phyloP scores from a whole-genome alignment of 2,329 filamentous ascomycete species.

The Myriosclerotinia scirpicola region DNA sequence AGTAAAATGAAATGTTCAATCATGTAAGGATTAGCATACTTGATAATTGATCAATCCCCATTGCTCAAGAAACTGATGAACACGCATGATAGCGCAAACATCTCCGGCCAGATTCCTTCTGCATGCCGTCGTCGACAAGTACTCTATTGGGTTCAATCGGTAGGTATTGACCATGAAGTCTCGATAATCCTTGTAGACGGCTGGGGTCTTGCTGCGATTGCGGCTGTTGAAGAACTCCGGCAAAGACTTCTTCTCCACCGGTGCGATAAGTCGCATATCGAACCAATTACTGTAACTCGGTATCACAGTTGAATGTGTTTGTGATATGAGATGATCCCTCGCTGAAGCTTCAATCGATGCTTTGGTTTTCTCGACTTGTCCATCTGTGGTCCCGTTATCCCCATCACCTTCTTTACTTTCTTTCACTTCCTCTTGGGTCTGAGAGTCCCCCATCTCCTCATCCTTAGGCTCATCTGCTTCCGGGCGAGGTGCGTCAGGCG shows the following conservation, averaged over 20 bases:
- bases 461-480: slow-evolving; percentile 66
- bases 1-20: slow-evolving; percentile 29
- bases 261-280: slow-evolving; percentile 91
- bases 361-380: slow-evolving; percentile 67
- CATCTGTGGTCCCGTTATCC: slow-evolving; percentile 50
- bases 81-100: slow-evolving; percentile 98
- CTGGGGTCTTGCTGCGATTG: slow-evolving; percentile 95
- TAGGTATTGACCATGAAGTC: slow-evolving; percentile 99
- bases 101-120: slow-evolving; percentile 92
- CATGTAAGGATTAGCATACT: slow-evolving; percentile 52
- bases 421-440: slow-evolving; percentile 52
- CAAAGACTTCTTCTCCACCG: slow-evolving; percentile 89
- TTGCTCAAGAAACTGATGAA: slow-evolving; percentile 96
- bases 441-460: slow-evolving; percentile 75
- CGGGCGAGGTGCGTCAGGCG: slow-evolving; percentile 61
- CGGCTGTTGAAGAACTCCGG: slow-evolving; percentile 98
- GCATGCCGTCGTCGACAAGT: slow-evolving; percentile 95
- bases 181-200: slow-evolving; percentile 97
- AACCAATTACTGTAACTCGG: slow-evolving; percentile 99
- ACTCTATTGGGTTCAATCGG: slow-evolving; percentile 90
- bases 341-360: slow-evolving; percentile 80
- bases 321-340: slow-evolving; percentile 85
- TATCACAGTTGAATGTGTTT: slow-evolving; percentile 93
- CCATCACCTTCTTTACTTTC: slow-evolving; percentile 47
- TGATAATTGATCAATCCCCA: slow-evolving; percentile 99